Conservation (phyloP, 306 rosid species). For the Lathyrus sativus region DNA sequence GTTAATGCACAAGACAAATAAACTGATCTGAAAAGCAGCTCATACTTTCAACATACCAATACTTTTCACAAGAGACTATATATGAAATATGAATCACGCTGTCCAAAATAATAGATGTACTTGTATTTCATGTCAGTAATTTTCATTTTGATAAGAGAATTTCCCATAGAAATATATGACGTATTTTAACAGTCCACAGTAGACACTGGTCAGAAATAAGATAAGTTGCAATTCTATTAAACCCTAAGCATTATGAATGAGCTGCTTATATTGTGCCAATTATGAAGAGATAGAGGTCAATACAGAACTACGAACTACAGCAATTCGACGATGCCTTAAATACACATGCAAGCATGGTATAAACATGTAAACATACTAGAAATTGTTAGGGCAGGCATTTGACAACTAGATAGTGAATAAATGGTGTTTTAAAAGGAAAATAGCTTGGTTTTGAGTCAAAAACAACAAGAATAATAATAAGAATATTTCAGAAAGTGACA, state of each 20-base stretch:
- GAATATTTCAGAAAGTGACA: conserved; percentile 12
- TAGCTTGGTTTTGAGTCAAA: conserved; percentile 11
- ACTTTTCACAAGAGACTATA: conserved; percentile 6
- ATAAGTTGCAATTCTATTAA: neutral
- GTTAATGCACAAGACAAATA: conserved; percentile 5
- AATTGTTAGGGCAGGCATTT: conserved; percentile 4
- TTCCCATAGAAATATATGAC: neutral
- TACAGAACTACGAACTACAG: conserved; percentile 14
- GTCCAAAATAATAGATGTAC: conserved; percentile 18
- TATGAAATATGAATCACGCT: neutral
- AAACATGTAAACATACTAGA: conserved; percentile 16
- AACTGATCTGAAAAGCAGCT: conserved; percentile 16
- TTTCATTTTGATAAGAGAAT: neutral
- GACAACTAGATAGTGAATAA: conserved; percentile 15
- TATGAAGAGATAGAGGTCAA: neutral
- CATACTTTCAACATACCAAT: conserved; percentile 20
- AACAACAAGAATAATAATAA: neutral
- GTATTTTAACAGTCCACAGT: conserved; percentile 6
- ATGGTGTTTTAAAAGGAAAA: conserved; percentile 25
- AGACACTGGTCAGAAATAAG: conserved; percentile 13
- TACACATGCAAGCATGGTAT: neutral
- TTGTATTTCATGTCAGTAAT: neutral
- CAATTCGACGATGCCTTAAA: neutral
- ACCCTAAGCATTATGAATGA: neutral
- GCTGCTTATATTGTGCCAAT: neutral